Evolutionary conservation across 345 rosid species (phyloP).

Genomic region (Lepidium africanum): DNA sequence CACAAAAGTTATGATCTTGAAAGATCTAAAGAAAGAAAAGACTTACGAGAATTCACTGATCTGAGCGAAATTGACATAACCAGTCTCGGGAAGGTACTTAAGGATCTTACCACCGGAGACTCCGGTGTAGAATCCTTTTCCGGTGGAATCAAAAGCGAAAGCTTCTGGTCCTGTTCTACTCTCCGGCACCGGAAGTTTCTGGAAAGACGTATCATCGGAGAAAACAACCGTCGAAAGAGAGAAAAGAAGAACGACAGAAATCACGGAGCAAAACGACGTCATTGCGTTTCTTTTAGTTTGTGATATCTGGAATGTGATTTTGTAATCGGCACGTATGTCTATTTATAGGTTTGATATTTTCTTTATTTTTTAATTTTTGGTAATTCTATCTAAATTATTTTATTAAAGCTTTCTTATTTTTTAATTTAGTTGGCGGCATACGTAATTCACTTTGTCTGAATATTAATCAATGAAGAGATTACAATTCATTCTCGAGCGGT

Average conservation of each 20-base stretch:
- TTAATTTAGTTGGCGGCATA: background rate
- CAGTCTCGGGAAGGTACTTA: slow-evolving; percentile 23
- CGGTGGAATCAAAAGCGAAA: slow-evolving; percentile 28
- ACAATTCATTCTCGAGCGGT: background rate
- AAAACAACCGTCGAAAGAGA: slow-evolving; percentile 12
- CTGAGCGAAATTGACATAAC: slow-evolving; percentile 24
- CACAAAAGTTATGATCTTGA: background rate
- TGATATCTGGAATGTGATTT: background rate
- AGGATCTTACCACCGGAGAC: slow-evolving; percentile 38
- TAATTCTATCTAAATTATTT: background rate
- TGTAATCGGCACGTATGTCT: background rate
- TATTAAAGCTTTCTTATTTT: background rate
- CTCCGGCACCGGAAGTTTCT: slow-evolving; percentile 25
- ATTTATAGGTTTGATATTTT: background rate
- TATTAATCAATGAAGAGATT: background rate
- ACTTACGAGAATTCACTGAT: slow-evolving; percentile 21
- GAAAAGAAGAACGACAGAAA: background rate
- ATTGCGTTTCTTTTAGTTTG: background rate
- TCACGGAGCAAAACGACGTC: background rate
- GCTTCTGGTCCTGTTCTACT: slow-evolving; percentile 27
- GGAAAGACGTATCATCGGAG: slow-evolving; percentile 9
- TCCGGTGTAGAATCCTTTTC: slow-evolving; percentile 37
- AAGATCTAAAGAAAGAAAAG: background rate
- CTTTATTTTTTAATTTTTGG: background rate
- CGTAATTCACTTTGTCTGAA: background rate